Evolutionary conservation across 2,329 filamentous ascomycete genomes (phyloP), one percentile per base, ranked within the genome.

Genomic region (Karstenula rhodostoma): DNA sequence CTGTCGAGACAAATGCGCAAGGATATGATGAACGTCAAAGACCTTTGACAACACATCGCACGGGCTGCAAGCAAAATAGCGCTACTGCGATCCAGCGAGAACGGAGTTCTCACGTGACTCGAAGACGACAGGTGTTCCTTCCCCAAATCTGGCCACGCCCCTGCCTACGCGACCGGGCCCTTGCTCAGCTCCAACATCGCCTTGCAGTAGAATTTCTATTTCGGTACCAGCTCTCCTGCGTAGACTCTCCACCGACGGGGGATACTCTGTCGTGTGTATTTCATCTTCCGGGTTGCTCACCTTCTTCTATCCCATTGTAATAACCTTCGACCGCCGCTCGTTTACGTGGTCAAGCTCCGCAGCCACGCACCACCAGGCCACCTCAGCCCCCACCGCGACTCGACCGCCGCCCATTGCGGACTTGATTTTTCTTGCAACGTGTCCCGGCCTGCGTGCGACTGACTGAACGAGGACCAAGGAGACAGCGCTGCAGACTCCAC

Each of bases 201-300:
- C 40, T 37, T 49, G 40, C 47, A 25, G 27, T 49, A 25, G 47
- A 60, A 63, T 59, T 68, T 67, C 72, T 73, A 73, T 71, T 69
- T 73, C 61, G 57, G 71, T 67, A 68, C 44, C 51, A 53, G 52
- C 37, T 56, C 62, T 65, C 56, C 63, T 66, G 60, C 64, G 61
- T 44, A 37, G 23, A 65, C 63, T 61, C 65, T 61, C 54, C 61
- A 54, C 62, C 66, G 65, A 67, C 63, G 67, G 67, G 62, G 59
- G 64, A 56, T 64, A 60, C 22, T 22, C 47, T 47, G 35, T 35
- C 52, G 52, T 29, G 52, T 13, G 52, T n/a, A 55, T 35, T 46
- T 32, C 42, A 29, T 55, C 52, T 37, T 19, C 42, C 42, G 40
- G n/a, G 25, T 53, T 52, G 43, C 48, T 61, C 59, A 58, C 60